A percentile compares a stretch with the other conserved stretches of the same genome.
phyloP scores from a whole-genome alignment of 1,139 yeast genomes.

The Debaryomycetaceae sp. region DNA sequence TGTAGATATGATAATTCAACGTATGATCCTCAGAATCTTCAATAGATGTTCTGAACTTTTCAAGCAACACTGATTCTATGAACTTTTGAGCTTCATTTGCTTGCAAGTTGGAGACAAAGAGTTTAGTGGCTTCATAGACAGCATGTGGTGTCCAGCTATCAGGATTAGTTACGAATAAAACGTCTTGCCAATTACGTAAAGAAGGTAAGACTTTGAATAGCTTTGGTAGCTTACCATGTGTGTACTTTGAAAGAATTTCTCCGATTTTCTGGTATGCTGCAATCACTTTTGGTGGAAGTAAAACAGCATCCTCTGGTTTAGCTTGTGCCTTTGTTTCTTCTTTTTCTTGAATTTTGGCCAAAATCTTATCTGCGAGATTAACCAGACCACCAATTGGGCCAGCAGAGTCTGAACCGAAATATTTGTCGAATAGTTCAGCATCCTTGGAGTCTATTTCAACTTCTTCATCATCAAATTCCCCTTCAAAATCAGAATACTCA shows the following conservation, averaged over 20 bases:
- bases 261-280: constrained; percentile 94
- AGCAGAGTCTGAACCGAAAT: constrained; percentile 31
- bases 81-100: constrained; percentile 89
- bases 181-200: constrained; percentile 92
- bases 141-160: constrained; percentile 97
- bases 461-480: constrained; percentile 51
- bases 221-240: constrained; percentile 94
- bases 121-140: constrained; percentile 88
- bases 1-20: constrained; percentile 84
- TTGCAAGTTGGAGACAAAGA: constrained; percentile 85
- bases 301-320: constrained; percentile 48
- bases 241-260: constrained; percentile 80
- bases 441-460: constrained; percentile 67
- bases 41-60: constrained; percentile 79
- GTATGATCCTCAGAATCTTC: constrained; percentile 71
- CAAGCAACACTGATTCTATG: constrained; percentile 70
- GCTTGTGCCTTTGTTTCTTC: constrained; percentile 38
- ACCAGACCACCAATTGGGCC: constrained; percentile 43
- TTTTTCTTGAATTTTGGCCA: constrained; percentile 82
- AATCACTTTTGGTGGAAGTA: constrained; percentile 92
- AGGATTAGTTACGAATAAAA: constrained; percentile 88
- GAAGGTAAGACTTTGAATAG: constrained; percentile 93
- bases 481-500: constrained; percentile 45
- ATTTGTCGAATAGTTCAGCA: constrained; percentile 66
- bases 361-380: constrained; percentile 85